Evolutionary conservation across 2,329 filamentous ascomycete genomes (phyloP).

Genomic region (Akanthomyces dipterigenus): DNA sequence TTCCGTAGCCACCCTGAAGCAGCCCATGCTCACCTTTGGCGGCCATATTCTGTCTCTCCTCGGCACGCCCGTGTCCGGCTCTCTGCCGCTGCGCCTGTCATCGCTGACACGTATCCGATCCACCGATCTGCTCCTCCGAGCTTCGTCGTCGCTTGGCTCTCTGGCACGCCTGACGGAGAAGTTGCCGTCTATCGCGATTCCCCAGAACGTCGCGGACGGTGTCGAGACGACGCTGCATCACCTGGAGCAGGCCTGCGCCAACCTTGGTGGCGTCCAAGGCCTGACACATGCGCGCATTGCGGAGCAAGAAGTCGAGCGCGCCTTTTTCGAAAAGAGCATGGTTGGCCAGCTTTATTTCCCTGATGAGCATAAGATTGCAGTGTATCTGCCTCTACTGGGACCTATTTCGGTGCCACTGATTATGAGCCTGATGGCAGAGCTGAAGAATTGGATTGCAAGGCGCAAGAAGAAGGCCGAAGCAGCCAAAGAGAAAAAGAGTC

Average conservation of each 20-base stretch:
- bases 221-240: conserved; percentile 74
- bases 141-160: conserved; percentile 90
- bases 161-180: conserved; percentile 78
- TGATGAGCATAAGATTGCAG: conserved; percentile 95
- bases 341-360: conserved; percentile 98
- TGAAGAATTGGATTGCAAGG: conserved; percentile 54
- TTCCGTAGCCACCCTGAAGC: conserved; percentile 59
- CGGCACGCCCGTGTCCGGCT: conserved; percentile 75
- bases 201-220: conserved; percentile 75
- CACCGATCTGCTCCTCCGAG: conserved; percentile 77
- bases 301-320: conserved; percentile 81
- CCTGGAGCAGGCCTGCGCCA: conserved; percentile 68
- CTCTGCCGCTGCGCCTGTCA: conserved; percentile 76
- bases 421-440: conserved; percentile 75
- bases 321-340: conserved; percentile 99
- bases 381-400: conserved; percentile 86
- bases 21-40: conserved; percentile 83
- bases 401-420: conserved; percentile 85
- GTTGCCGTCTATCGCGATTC: conserved; percentile 86
- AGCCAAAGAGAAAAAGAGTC: conserved; percentile 31
- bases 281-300: conserved; percentile 77
- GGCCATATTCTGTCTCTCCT: conserved; percentile 83
- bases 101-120: conserved; percentile 81
- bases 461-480: conserved; percentile 37
- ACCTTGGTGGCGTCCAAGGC: conserved; percentile 59